Percentiles rank a stretch among this genome's conserved stretches.
Conservation (phyloP, 1,284 basidiomycete species). For the Earliella scabrosa region DNA sequence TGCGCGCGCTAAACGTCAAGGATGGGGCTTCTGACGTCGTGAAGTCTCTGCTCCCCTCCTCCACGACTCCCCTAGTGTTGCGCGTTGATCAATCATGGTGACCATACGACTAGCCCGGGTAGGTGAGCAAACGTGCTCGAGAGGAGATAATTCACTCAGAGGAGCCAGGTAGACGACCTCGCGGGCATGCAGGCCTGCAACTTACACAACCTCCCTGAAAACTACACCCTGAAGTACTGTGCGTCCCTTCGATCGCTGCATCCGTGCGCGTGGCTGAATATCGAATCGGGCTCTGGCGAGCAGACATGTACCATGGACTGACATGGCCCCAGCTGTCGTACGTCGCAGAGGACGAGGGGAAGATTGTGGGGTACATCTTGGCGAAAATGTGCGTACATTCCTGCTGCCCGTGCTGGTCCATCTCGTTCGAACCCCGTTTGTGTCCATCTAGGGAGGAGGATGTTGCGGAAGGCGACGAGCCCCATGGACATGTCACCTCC, state of each 20-base stretch:
- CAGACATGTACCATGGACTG: slow-evolving; percentile 88
- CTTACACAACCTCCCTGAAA: slow-evolving; percentile 85
- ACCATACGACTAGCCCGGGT: slow-evolving; percentile 64
- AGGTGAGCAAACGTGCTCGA: slow-evolving; percentile 23
- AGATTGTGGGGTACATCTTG: slow-evolving; percentile 93
- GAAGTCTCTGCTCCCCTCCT: too few species aligned
- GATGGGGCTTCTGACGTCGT: too few species aligned
- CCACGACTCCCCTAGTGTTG: too few species aligned
- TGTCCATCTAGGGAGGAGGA: slow-evolving; percentile 70
- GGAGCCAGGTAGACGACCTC: slow-evolving; percentile 64
- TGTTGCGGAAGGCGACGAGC: slow-evolving; percentile 54
- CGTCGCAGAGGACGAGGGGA: slow-evolving; percentile 91
- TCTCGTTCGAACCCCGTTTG: not conserved
- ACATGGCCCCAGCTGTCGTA: slow-evolving; percentile 96
- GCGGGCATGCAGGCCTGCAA: slow-evolving; percentile 93
- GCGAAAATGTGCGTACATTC: slow-evolving; percentile 80
- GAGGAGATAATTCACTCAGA: slow-evolving; percentile 6
- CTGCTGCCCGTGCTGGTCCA: not conserved
- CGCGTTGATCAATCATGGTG: slow-evolving; percentile 47
- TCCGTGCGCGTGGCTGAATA: not conserved
- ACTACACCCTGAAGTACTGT: slow-evolving; percentile 90
- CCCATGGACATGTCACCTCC: slow-evolving; percentile 90
- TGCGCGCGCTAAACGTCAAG: too few species aligned
- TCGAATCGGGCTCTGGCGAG: not conserved
- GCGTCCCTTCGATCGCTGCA: slow-evolving; percentile 34